A percentile compares a stretch with the other conserved stretches of the same genome.
These are phyloP conservation scores for Podospora bellae-mahoneyi DNA, from an alignment of 495 filamentous ascomycete genomes.

Conservation along the genomic window DNA sequence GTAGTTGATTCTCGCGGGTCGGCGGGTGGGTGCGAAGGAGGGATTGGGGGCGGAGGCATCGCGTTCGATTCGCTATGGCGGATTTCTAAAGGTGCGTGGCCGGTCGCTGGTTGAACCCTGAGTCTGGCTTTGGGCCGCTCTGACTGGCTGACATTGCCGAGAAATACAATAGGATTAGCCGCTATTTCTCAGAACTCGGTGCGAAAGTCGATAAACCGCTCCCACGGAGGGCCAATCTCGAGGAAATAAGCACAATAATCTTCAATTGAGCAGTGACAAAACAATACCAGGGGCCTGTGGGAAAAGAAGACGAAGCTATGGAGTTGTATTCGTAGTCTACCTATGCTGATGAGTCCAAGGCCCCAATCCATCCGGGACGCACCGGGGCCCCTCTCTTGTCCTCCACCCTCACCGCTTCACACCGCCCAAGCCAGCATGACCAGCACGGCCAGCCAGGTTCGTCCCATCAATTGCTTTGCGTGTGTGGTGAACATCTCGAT, in stretches of 20 bases:
- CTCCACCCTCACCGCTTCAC: neutral
- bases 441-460: neutral
- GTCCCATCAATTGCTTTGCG: neutral
- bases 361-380: neutral
- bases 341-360: neutral
- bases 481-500: neutral
- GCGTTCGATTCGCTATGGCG: slow-evolving; percentile 7
- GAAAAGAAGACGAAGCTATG: neutral
- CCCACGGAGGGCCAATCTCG: slow-evolving; percentile 5
- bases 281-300: neutral
- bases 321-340: neutral
- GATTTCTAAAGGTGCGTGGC: slow-evolving; percentile 3
- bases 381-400: neutral
- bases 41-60: slow-evolving; percentile 17
- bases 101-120: slow-evolving; percentile 27
- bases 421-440: neutral
- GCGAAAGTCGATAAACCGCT: neutral
- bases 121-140: slow-evolving; percentile 27
- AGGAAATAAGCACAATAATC: slow-evolving; percentile 3
- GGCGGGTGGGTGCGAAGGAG: slow-evolving; percentile 2
- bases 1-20: neutral
- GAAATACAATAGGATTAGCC: slow-evolving; percentile 15
- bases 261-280: neutral
- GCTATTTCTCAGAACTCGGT: slow-evolving; percentile 4
- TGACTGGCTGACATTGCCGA: slow-evolving; percentile 31